These are phyloP conservation scores for Senecio squalidus DNA, from an alignment of 140 eudicot genomes.

Conservation along the genomic window DNA sequence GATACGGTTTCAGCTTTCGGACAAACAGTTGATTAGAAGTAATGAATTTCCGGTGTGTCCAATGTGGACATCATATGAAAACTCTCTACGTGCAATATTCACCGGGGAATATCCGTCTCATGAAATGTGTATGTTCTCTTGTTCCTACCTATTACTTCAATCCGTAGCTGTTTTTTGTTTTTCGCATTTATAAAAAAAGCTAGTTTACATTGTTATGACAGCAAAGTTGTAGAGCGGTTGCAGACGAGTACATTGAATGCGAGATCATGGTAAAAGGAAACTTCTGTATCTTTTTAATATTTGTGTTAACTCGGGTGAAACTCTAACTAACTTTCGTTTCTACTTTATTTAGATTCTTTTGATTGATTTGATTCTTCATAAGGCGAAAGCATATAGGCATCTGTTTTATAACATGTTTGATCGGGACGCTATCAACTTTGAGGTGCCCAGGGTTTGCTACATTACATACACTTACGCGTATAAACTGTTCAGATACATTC, in stretches of 20 bases:
- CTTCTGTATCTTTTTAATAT: neutral
- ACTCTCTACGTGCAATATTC: slow-evolving; percentile 84
- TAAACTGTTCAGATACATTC: neutral
- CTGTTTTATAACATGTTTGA: slow-evolving; percentile 69
- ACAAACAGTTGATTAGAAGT: slow-evolving; percentile 3
- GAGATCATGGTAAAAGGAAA: slow-evolving; percentile 59
- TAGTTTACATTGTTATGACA: slow-evolving; percentile 21
- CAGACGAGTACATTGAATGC: slow-evolving; percentile 96
- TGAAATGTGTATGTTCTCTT: slow-evolving; percentile 61
- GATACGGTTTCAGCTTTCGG: neutral
- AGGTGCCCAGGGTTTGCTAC: slow-evolving; percentile 30
- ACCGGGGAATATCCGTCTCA: slow-evolving; percentile 88
- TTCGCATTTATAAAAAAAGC: neutral
- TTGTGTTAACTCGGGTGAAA: neutral
- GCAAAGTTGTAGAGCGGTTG: slow-evolving; percentile 71
- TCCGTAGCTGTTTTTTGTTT: too few relatives aligned
- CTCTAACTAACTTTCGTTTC: neutral
- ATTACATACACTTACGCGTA: neutral
- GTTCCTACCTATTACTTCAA: too few relatives aligned
- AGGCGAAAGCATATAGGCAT: slow-evolving; percentile 82
- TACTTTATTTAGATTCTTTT: slow-evolving; percentile 49
- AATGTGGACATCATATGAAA: slow-evolving; percentile 59
- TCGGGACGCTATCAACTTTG: slow-evolving; percentile 32
- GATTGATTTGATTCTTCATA: slow-evolving; percentile 83
- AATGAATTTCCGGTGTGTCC: slow-evolving; percentile 53